phyloP scores from a whole-genome alignment of 2,329 filamentous ascomycete genomes.

The Cordyceps fumosorosea region DNA sequence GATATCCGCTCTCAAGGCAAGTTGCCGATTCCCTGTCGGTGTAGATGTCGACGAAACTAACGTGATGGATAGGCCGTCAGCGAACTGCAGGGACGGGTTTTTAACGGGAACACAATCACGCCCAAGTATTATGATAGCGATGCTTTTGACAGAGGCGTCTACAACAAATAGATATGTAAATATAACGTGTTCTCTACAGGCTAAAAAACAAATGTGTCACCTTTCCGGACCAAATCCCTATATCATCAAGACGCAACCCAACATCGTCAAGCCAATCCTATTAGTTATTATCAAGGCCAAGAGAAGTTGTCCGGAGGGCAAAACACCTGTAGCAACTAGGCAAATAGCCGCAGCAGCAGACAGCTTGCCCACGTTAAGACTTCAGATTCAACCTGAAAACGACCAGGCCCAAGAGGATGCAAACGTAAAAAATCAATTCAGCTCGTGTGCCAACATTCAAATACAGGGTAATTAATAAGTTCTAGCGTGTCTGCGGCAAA shows the following conservation, averaged over 20 bases:
- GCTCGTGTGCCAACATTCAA: constrained; percentile 21
- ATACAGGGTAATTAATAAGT: constrained; percentile 39
- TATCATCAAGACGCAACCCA: too few species aligned
- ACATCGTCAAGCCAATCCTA: too few species aligned
- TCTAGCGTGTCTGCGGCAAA: constrained; percentile 30
- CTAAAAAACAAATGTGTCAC: background rate
- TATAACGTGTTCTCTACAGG: background rate
- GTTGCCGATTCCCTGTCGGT: background rate
- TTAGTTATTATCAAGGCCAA: too few species aligned
- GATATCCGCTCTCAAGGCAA: constrained; percentile 75
- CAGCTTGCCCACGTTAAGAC: too few species aligned
- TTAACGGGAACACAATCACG: constrained; percentile 79
- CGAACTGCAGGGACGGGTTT: constrained; percentile 77
- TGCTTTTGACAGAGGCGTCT: constrained; percentile 68
- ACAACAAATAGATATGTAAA: constrained; percentile 21
- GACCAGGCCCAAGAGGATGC: too few species aligned
- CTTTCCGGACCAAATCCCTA: too few species aligned
- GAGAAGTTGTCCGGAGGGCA: too few species aligned
- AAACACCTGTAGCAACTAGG: too few species aligned
- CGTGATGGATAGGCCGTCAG: constrained; percentile 64
- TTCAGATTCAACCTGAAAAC: too few species aligned
- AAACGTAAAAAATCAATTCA: constrained; percentile 12
- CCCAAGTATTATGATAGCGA: constrained; percentile 77
- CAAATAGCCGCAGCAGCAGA: too few species aligned
- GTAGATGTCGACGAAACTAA: background rate